Evolutionary conservation across 2,329 filamentous ascomycete genomes (phyloP), one percentile per base, ranked within the genome.

Genomic region (Tothia fuscella): DNA sequence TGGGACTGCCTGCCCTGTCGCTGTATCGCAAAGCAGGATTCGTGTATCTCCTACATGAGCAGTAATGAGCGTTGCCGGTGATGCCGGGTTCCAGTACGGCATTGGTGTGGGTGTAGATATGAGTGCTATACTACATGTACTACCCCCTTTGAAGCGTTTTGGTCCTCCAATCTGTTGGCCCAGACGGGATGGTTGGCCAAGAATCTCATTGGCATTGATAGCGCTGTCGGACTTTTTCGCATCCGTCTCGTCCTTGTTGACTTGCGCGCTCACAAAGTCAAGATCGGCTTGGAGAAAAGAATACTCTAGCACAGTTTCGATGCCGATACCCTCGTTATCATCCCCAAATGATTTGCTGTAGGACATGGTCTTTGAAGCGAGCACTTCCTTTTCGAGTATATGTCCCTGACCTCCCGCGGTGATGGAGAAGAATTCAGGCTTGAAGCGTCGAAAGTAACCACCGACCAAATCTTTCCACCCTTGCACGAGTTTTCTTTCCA

Each of bases 11-110:
- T 78, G 70, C 5, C 91, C 91, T 1, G 85, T 89, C 12, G 74
- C 71, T 0, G 89, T 94, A 42, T 87, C 80, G 64, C 88, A 96
- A 24, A 98, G 76, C 3, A 98, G 68, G 46, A 95, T 80, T 40
- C 91, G 78, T 1, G 87, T 95, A 59, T 98, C 91, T 46, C 91
- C 91, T 2, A 95, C 87, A 57, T 98, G 91, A 0, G 86, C 87
- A 5, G 87, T 80, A 13, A 94, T 64, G 26, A 98, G 65, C 1
- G 87, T 93, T 0, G 82, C 86, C 3, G 85, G 81, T 0, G 86
- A 82, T 3, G 79, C 76, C 0, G 91, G 91, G 53, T 96, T 85
- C 91, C 91, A 98, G 62, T 93, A 98, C 0, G 91, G 91, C 0
- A 82, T 82, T 0, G 88, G 80, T 0, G 86, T 93, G 0, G 89